Conservation (phyloP, 768 basidiomycete species). For the Lactifluus pinguis region DNA sequence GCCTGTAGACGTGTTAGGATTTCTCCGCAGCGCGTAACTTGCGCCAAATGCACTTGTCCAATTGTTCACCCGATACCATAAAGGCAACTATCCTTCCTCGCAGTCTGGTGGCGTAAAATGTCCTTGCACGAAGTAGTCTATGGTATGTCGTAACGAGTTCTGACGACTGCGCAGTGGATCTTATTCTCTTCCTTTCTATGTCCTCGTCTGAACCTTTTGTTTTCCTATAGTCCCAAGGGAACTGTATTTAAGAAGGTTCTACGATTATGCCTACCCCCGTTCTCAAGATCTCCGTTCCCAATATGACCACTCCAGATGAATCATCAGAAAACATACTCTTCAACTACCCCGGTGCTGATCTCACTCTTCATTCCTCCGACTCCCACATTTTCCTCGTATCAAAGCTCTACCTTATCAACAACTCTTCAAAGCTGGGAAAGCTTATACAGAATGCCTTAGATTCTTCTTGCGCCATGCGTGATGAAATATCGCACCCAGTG, state of each 20-base stretch:
- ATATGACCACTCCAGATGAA: neutral
- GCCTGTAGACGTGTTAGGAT: no score
- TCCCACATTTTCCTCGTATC: conserved; percentile 36
- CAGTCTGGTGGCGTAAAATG: neutral
- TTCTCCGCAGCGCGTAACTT: no score
- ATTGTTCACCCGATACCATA: no score
- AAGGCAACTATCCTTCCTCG: neutral
- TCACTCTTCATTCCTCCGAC: conserved; percentile 36
- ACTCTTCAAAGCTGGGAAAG: conserved; percentile 32
- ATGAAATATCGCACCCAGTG: neutral
- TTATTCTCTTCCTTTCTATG: neutral
- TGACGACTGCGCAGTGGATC: neutral
- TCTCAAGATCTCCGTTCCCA: neutral
- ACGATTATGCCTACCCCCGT: neutral
- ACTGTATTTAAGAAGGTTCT: neutral
- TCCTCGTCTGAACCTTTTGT: neutral
- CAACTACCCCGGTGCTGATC: conserved; percentile 30
- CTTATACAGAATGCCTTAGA: conserved; percentile 42
- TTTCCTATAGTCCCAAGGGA: neutral
- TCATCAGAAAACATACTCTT: neutral
- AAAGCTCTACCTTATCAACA: conserved; percentile 33
- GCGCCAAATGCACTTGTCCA: no score
- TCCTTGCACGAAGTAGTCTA: neutral
- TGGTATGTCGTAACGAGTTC: neutral
- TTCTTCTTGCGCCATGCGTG: neutral